Conservation (phyloP, 805 yeast species). For the Nakazawaea wickerhamii region DNA sequence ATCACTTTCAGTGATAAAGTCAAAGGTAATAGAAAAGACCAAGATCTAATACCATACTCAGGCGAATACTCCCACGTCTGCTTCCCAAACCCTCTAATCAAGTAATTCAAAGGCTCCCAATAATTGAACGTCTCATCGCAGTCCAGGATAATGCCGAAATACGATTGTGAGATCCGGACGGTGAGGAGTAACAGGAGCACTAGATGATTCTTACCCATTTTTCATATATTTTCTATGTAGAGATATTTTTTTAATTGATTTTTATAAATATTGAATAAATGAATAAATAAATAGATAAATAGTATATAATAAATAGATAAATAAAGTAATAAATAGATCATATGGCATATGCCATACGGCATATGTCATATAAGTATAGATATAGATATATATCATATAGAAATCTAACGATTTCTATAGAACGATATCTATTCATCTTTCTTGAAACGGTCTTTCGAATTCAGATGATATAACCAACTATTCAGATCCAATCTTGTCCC, state of each 20-base stretch:
- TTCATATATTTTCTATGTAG: too few species aligned
- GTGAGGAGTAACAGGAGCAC: too few species aligned
- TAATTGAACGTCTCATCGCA: slow-evolving; percentile 92
- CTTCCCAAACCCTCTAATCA: slow-evolving; percentile 79
- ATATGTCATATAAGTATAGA: slow-evolving; percentile 7
- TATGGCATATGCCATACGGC: too few species aligned
- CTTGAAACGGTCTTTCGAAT: slow-evolving; percentile 25
- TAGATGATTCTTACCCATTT: too few species aligned
- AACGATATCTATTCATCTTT: background rate
- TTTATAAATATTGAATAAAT: slow-evolving; percentile 9
- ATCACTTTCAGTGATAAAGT: slow-evolving; percentile 19
- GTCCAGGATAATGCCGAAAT: slow-evolving; percentile 71
- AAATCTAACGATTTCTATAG: too few species aligned
- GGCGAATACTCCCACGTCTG: slow-evolving; percentile 98
- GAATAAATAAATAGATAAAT: slow-evolving; percentile 13
- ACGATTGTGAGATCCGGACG: slow-evolving; percentile 34
- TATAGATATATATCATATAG: background rate
- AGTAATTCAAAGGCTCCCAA: slow-evolving; percentile 87
- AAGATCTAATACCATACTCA: slow-evolving; percentile 78
- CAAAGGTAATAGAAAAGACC: slow-evolving; percentile 64
- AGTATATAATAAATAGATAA: slow-evolving; percentile 11
- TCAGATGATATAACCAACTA: slow-evolving; percentile 23
- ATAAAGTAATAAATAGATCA: background rate
- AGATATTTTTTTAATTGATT: slow-evolving; percentile 2
- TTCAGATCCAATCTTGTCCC: slow-evolving; percentile 31